Conservation (phyloP, 257 asterid species). For the Solanum sitiens region DNA sequence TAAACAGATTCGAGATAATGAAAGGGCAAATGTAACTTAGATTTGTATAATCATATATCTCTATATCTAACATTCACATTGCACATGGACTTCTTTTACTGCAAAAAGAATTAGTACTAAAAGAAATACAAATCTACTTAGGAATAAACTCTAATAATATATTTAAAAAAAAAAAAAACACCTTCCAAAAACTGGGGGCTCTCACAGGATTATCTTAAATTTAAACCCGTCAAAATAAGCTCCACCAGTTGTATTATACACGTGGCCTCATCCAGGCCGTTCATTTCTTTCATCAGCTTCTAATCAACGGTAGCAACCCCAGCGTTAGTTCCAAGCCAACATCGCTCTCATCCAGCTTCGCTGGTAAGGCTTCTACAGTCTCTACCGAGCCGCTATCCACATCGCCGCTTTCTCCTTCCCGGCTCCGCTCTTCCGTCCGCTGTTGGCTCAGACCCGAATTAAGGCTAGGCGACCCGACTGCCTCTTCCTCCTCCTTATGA, state of each 20-base stretch:
- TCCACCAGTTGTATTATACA: neutral
- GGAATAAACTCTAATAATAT: neutral
- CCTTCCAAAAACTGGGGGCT: neutral
- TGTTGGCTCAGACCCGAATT: slow-evolving; percentile 13
- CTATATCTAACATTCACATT: neutral
- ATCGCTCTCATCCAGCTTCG: slow-evolving; percentile 1
- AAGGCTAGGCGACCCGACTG: slow-evolving; percentile 8
- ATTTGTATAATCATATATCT: neutral
- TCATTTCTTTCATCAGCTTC: neutral
- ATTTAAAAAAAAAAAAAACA: neutral
- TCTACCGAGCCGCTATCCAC: slow-evolving; percentile 10
- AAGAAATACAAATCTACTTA: neutral
- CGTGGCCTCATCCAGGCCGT: neutral
- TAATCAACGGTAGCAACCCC: slow-evolving; percentile 11
- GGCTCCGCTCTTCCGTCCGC: neutral
- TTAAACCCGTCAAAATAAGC: neutral
- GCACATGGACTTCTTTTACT: neutral
- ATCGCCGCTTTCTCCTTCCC: neutral
- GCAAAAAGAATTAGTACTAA: neutral
- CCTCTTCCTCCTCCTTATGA: neutral
- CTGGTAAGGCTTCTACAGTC: slow-evolving; percentile 8
- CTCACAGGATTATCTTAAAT: neutral
- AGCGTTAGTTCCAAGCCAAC: slow-evolving; percentile 25
- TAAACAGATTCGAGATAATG: neutral
- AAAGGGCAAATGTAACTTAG: neutral